These are phyloP conservation scores for Sporisorium exsertum DNA, from an alignment of 1,284 basidiomycete genomes.

Conservation along the genomic window DNA sequence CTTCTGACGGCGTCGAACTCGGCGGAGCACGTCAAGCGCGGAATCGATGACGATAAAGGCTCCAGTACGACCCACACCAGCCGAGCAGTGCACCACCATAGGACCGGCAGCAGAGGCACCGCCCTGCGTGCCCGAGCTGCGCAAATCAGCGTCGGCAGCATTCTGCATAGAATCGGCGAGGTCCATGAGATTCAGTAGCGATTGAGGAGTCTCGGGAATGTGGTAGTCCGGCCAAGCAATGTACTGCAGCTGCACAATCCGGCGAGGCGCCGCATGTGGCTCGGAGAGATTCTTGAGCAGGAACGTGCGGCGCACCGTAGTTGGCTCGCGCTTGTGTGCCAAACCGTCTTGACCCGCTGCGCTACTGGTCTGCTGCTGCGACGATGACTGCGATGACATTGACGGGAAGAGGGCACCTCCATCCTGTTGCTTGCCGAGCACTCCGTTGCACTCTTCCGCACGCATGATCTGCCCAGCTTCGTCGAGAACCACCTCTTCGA, in stretches of 20 bases:
- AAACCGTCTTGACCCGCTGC: not conserved
- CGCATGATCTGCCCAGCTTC: conserved; percentile 37
- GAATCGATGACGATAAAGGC: conserved; percentile 64
- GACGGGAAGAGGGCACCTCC: conserved; percentile 50
- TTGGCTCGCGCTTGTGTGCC: conserved; percentile 17
- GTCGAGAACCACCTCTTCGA: conserved; percentile 54
- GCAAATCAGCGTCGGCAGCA: conserved; percentile 42
- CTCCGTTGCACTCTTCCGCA: conserved; percentile 26
- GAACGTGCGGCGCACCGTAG: conserved; percentile 56
- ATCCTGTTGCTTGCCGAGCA: conserved; percentile 17
- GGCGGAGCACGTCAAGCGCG: conserved; percentile 55
- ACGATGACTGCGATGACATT: conserved; percentile 28
- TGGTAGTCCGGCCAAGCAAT: conserved; percentile 68
- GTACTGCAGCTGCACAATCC: conserved; percentile 63
- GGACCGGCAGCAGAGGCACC: conserved; percentile 39
- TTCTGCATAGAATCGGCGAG: conserved; percentile 52
- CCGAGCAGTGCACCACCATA: conserved; percentile 68
- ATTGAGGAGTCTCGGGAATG: conserved; percentile 60
- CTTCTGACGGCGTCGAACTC: conserved; percentile 36
- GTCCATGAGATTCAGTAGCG: conserved; percentile 57
- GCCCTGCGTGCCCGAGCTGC: conserved; percentile 1
- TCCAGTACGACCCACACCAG: conserved; percentile 66
- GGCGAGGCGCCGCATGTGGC: conserved; percentile 32
- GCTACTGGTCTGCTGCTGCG: conserved; percentile 5
- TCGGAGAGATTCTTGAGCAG: conserved; percentile 37